Percentiles rank a stretch among this genome's conserved stretches.
These are phyloP conservation scores for Spongospora subterranea DNA, from an alignment of 208 protist species.

Conservation along the genomic window DNA sequence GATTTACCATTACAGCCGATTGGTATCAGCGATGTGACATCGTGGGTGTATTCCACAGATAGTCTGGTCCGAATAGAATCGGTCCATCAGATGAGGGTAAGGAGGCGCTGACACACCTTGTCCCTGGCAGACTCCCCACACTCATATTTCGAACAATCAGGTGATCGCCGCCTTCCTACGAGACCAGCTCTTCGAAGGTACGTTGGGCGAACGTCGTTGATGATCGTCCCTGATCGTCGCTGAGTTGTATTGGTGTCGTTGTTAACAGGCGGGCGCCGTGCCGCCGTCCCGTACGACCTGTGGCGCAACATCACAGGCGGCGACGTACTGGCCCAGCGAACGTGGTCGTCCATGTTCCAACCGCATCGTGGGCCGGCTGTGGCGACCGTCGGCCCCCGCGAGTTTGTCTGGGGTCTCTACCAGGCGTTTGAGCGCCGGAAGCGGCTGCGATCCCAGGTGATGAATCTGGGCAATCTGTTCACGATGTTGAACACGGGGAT, in stretches of 20 bases:
- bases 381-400: not conserved
- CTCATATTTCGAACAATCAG: not conserved
- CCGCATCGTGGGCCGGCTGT: not conserved
- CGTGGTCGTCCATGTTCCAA: conserved; percentile 3
- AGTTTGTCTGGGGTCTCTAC: conserved; percentile 50
- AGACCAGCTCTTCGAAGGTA: conserved; percentile 15
- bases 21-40: not conserved
- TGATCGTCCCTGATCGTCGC: not conserved
- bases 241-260: too few species aligned
- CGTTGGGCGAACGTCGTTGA: not conserved
- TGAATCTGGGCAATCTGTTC: conserved; percentile 36
- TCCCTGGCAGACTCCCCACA: not conserved
- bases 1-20: conserved; percentile 21
- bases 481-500: not conserved
- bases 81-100: conserved; percentile 42
- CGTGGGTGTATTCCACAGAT: not conserved
- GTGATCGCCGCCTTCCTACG: conserved; percentile 32
- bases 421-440: conserved; percentile 53
- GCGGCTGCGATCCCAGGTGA: not conserved
- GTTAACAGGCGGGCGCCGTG: not conserved
- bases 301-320: not conserved
- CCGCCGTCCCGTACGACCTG: not conserved
- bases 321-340: not conserved
- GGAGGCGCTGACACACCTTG: not conserved
- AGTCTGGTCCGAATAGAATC: not conserved